These are phyloP conservation scores for Hemileccinum impolitum DNA, from an alignment of 768 basidiomycete species.

Conservation along the genomic window DNA sequence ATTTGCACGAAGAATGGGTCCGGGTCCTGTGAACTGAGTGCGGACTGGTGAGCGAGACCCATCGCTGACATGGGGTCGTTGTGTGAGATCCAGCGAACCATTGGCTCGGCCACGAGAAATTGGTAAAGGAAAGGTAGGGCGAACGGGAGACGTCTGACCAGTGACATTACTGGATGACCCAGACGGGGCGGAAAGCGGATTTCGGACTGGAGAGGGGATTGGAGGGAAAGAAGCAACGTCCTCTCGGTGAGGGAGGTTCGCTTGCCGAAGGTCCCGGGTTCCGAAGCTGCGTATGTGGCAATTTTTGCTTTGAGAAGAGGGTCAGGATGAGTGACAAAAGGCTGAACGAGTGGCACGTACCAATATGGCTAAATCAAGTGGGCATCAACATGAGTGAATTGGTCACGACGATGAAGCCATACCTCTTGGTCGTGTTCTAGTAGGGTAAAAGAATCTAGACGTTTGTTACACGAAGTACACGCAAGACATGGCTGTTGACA, in stretches of 20 bases:
- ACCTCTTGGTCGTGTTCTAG: slow-evolving; percentile 85
- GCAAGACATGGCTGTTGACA: slow-evolving; percentile 66
- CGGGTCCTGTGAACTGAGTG: slow-evolving; percentile 24
- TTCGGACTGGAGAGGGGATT: slow-evolving; percentile 29
- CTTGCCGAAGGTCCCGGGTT: slow-evolving; percentile 67
- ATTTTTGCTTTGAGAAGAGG: slow-evolving; percentile 55
- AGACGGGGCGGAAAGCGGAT: slow-evolving; percentile 14
- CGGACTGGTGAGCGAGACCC: slow-evolving; percentile 28
- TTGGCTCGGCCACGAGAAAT: slow-evolving; percentile 19
- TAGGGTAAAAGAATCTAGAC: slow-evolving; percentile 72
- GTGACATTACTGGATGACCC: slow-evolving; percentile 16
- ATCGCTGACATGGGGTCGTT: slow-evolving; percentile 11
- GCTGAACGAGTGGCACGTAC: slow-evolving; percentile 22
- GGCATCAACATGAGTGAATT: slow-evolving; percentile 2
- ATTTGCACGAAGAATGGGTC: slow-evolving; percentile 40
- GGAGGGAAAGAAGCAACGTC: slow-evolving; percentile 36
- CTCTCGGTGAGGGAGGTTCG: slow-evolving; percentile 57
- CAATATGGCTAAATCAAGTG: slow-evolving; percentile 39
- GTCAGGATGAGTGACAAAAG: neutral
- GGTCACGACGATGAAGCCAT: slow-evolving; percentile 17
- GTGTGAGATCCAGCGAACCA: slow-evolving; percentile 26
- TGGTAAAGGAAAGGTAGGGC: slow-evolving; percentile 34
- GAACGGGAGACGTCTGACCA: slow-evolving; percentile 26
- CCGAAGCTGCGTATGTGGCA: slow-evolving; percentile 83
- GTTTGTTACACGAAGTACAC: slow-evolving; percentile 72